A percentile compares a stretch with the other conserved stretches of the same genome.
phyloP scores from a whole-genome alignment of 768 basidiomycete genomes.

The Tephrocybe sp. region DNA sequence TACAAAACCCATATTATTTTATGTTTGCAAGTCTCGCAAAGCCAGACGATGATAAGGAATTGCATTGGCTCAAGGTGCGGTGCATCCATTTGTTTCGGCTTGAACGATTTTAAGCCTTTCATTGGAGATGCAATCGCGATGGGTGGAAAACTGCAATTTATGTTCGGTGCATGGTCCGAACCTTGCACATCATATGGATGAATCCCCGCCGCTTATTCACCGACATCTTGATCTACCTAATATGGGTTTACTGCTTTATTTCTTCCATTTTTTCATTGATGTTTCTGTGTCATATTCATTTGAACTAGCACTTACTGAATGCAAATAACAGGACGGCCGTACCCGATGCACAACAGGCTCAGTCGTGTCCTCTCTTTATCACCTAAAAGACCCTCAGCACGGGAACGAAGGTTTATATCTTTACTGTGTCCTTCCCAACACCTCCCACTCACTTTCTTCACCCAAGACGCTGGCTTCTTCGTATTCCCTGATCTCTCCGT shows the following conservation, averaged over 20 bases:
- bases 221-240: background rate
- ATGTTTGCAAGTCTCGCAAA: constrained; percentile 92
- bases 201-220: background rate
- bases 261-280: background rate
- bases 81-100: background rate
- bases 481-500: constrained; percentile 96
- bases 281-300: too few relatives aligned
- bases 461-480: constrained; percentile 91
- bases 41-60: constrained; percentile 84
- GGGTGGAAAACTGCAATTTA: too few relatives aligned
- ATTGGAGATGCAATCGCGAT: too few relatives aligned
- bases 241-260: background rate
- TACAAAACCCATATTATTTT: constrained; percentile 94
- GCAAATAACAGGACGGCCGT: constrained; percentile 66
- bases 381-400: constrained; percentile 73
- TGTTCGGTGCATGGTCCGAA: too few relatives aligned
- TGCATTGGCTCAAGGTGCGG: constrained; percentile 77
- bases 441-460: constrained; percentile 25
- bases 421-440: background rate
- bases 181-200: too few relatives aligned
- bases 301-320: background rate
- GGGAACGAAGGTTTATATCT: constrained; percentile 41
- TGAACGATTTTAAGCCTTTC: background rate
- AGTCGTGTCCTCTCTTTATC: constrained; percentile 88
- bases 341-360: constrained; percentile 90